Base-by-base conservation (phyloP, 228 moss, liverwort and hornwort genomes). In the Sphagnum magellanicum region DNA sequence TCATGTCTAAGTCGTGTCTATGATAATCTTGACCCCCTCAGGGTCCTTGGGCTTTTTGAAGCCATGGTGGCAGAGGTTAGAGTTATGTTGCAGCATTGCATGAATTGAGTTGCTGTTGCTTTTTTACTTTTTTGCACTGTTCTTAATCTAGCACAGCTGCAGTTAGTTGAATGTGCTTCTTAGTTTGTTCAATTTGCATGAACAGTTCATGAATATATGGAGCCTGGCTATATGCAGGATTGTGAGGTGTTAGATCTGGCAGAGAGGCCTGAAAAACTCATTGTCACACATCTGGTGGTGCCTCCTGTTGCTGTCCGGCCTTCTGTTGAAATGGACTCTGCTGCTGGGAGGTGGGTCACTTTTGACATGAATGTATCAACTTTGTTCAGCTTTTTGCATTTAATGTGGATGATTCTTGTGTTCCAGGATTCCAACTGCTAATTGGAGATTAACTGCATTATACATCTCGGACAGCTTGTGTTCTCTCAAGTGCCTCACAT, bases 281-380 rank as follows among this genome's bases (percentile, higher is more conserved):
- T 98, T 51, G 80, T 98, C 62, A 98, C 93, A 46, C 90, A 93
- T 72, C 78, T 98, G 74, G 93, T 90, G 73, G 83, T 98, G 52
- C 97, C 97, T 63, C 97, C 97, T 51, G 93, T 91, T 77, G 93
- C 97, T 51, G 93, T 98, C 65, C 85, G 97, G 67, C 97, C 97
- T 67, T 98, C 93, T 72, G 97, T 98, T 61, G 97, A 98, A 82
- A 98, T 98, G 97, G 97, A 98, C 77, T 88, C 87, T 62, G 97
- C 93, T 77, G 97, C 93, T 72, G 97, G 97, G 77, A 98, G 91
- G 97, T 98, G 74, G 16, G 61, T 76, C 68, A 4, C 51, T 32
- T 64, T n/a, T 32, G 10, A 32, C 32, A 32, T 32, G 32, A 32
- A 32, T 32, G 32, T 32, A 60, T 60, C 5, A 5, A 16, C 14